Evolutionary conservation across 169 alveolate genomes (phyloP).

Genomic region (Amoebophrya sp.): DNA sequence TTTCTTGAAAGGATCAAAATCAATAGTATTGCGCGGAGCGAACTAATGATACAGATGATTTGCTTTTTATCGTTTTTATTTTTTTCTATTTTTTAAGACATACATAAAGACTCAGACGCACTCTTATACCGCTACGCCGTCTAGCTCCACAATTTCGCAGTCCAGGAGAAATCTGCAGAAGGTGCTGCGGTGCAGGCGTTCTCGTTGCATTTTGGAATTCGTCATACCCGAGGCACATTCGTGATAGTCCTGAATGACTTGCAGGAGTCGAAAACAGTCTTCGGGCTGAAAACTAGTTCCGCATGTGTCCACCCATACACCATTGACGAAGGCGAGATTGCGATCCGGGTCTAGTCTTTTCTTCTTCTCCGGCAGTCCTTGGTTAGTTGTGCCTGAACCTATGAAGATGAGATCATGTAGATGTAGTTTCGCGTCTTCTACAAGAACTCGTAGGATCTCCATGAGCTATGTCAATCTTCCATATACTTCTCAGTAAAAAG

Average conservation of each 20-base stretch:
- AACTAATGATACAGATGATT: no score
- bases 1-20: no score
- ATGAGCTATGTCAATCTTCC: no score
- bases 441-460: no score
- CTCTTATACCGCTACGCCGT: background rate
- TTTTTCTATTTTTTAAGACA: no score
- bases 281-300: background rate
- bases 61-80: no score
- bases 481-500: no score
- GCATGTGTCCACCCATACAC: background rate
- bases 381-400: no score
- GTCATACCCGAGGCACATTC: background rate
- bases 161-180: background rate
- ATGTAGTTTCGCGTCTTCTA: no score
- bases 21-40: no score
- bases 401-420: no score
- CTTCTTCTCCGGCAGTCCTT: background rate
- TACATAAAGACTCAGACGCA: no score
- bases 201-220: background rate
- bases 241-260: background rate
- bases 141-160: background rate
- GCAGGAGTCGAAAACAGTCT: background rate
- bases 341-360: background rate
- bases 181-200: background rate
- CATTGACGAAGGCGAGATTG: background rate